A percentile compares a stretch with the other conserved stretches of the same genome.
These are phyloP conservation scores for Postia placenta DNA, from an alignment of 768 basidiomycete species.

Conservation along the genomic window DNA sequence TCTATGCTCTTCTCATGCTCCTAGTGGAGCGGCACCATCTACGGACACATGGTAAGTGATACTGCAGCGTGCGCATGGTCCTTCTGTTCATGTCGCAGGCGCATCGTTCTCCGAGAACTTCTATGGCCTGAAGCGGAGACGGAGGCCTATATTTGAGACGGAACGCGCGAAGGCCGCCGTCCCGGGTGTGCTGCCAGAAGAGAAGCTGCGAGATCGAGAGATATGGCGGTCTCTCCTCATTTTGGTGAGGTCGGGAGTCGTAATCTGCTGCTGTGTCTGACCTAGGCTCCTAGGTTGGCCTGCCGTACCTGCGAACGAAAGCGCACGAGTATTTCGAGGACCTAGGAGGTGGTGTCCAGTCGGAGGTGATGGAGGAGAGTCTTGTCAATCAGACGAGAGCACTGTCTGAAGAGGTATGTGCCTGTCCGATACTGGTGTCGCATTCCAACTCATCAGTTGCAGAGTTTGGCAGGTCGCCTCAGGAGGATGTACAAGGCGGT, in stretches of 20 bases:
- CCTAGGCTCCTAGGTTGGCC: conserved; percentile 50
- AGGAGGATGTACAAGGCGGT: conserved; percentile 59
- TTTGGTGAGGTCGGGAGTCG: conserved; percentile 45
- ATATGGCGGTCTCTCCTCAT: conserved; percentile 73
- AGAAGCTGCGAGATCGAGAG: conserved; percentile 60
- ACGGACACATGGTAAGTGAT: conserved; percentile 65
- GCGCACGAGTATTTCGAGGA: conserved; percentile 87
- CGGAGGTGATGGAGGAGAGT: conserved; percentile 58
- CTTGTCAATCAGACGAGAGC: conserved; percentile 36
- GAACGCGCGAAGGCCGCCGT: conserved; percentile 64
- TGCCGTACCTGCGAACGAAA: conserved; percentile 89
- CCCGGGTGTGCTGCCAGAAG: conserved; percentile 56
- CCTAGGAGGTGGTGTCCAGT: conserved; percentile 73
- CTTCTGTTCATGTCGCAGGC: conserved; percentile 38
- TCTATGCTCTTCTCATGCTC: conserved; percentile 85
- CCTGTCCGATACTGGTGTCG: background rate
- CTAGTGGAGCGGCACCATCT: conserved; percentile 91
- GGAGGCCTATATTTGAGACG: conserved; percentile 64
- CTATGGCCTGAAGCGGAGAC: conserved; percentile 82
- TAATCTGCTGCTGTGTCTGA: conserved; percentile 2
- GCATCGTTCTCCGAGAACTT: conserved; percentile 96
- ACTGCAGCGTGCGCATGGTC: background rate
- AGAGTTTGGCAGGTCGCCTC: conserved; percentile 50
- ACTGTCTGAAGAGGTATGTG: conserved; percentile 47
- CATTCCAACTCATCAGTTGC: background rate